Conservation (phyloP, 2,329 filamentous ascomycete species). For the Xylaria sp. region DNA sequence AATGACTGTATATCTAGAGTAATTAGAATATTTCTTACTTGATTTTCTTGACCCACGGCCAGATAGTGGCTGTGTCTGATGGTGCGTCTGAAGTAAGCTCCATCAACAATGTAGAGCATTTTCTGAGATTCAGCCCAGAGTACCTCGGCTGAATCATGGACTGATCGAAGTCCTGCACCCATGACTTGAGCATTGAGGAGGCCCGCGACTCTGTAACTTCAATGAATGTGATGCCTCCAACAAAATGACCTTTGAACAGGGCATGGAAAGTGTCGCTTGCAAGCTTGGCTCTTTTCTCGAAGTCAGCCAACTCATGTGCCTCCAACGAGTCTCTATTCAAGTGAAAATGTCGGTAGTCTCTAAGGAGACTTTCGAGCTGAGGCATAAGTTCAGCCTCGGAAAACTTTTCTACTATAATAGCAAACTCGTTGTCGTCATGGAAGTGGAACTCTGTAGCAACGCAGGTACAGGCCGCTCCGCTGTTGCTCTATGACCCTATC, state of each 20-base stretch:
- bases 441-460: slow-evolving; percentile 59
- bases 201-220: slow-evolving; percentile 27
- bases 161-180: slow-evolving; percentile 39
- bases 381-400: slow-evolving; percentile 46
- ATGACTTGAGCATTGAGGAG: slow-evolving; percentile 39
- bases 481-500: slow-evolving; percentile 52
- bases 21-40: slow-evolving; percentile 46
- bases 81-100: slow-evolving; percentile 53
- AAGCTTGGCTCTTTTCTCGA: slow-evolving; percentile 48
- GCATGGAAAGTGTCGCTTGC: slow-evolving; percentile 53
- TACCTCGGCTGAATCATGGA: slow-evolving; percentile 24
- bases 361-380: slow-evolving; percentile 52
- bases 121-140: slow-evolving; percentile 27
- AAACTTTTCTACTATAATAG: slow-evolving; percentile 52
- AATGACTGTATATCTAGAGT: slow-evolving; percentile 14
- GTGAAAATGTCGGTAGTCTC: slow-evolving; percentile 52
- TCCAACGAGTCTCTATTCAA: slow-evolving; percentile 40
- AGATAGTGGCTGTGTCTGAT: slow-evolving; percentile 44
- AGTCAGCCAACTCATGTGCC: slow-evolving; percentile 38
- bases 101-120: slow-evolving; percentile 51
- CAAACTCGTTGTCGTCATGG: slow-evolving; percentile 49
- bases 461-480: slow-evolving; percentile 59
- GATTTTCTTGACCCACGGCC: slow-evolving; percentile 59
- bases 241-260: slow-evolving; percentile 50
- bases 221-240: slow-evolving; percentile 38